Conservation (phyloP, 805 yeast species). For the Metschnikowia baotianmanensis region DNA sequence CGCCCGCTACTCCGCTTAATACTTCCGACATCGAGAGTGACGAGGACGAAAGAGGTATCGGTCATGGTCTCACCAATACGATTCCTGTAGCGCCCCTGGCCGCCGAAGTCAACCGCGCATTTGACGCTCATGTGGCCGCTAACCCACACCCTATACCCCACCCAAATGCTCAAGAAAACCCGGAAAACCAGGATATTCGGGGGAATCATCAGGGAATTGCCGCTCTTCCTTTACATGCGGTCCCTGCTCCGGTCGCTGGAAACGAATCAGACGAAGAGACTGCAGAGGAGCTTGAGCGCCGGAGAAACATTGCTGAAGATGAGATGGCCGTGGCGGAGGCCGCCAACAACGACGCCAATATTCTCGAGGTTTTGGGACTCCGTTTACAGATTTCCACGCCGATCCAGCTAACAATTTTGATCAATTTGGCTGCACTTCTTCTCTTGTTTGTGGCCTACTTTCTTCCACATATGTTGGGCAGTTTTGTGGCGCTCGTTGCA, state of each 20-base stretch:
- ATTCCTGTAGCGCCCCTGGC: too few species aligned
- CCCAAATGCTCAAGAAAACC: too few species aligned
- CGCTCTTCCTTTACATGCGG: background rate
- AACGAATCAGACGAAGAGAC: slow-evolving; percentile 14
- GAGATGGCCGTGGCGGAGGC: slow-evolving; percentile 18
- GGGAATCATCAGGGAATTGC: background rate
- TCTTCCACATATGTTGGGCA: slow-evolving; percentile 49
- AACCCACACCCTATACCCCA: background rate
- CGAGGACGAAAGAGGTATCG: background rate
- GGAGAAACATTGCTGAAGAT: slow-evolving; percentile 15
- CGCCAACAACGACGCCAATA: slow-evolving; percentile 21
- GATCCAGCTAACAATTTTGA: slow-evolving; percentile 30
- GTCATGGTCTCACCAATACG: too few species aligned
- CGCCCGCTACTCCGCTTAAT: too few species aligned
- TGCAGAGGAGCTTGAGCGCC: slow-evolving; percentile 16
- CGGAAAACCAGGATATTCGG: too few species aligned
- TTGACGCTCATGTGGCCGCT: background rate
- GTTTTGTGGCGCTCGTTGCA: slow-evolving; percentile 10
- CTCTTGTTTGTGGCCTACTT: slow-evolving; percentile 44
- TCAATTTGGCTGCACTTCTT: slow-evolving; percentile 31
- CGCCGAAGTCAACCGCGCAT: background rate
- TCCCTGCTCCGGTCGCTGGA: background rate
- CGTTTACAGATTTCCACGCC: slow-evolving; percentile 36
- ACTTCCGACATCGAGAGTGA: background rate
- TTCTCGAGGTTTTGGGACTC: slow-evolving; percentile 38